Evolutionary conservation across 2,329 filamentous ascomycete species (phyloP).

Genomic region (Aulographum hederae): DNA sequence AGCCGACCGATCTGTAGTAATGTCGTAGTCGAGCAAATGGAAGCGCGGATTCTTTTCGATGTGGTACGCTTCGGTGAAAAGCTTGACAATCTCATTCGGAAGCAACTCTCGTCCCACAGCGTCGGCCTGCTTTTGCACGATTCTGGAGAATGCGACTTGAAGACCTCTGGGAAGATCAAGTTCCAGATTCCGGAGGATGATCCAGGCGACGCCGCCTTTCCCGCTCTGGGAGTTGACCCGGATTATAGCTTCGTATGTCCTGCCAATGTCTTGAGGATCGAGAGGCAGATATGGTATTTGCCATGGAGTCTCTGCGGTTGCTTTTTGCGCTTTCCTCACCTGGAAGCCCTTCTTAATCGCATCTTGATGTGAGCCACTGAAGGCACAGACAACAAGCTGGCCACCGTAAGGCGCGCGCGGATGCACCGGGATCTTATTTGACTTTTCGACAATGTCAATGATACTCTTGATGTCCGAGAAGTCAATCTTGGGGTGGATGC

Average conservation of each 20-base stretch:
- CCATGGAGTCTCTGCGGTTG: constrained; percentile 52
- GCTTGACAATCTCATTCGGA: constrained; percentile 61
- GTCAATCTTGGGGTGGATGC: constrained; percentile 67
- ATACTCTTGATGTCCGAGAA: constrained; percentile 77
- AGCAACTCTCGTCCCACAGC: constrained; percentile 66
- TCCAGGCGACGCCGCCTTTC: constrained; percentile 88
- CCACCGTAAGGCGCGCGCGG: constrained; percentile 81
- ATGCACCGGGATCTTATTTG: constrained; percentile 89
- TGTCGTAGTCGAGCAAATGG: constrained; percentile 77
- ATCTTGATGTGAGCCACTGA: constrained; percentile 84
- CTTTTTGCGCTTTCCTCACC: constrained; percentile 41
- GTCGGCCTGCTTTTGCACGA: constrained; percentile 73
- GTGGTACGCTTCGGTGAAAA: constrained; percentile 84
- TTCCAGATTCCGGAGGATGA: constrained; percentile 74
- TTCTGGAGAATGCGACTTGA: constrained; percentile 75
- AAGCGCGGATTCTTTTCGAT: constrained; percentile 72
- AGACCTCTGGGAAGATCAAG: constrained; percentile 85
- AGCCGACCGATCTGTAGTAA: constrained; percentile 64
- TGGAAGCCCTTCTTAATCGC: constrained; percentile 86
- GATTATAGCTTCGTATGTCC: constrained; percentile 96
- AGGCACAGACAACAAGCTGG: constrained; percentile 79
- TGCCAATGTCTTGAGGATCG: constrained; percentile 81
- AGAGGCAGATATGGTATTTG: constrained; percentile 80
- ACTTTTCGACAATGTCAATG: constrained; percentile 77
- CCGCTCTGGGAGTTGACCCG: constrained; percentile 93